Base-by-base conservation (phyloP, 257 asterid genomes). In the Fraxinus excelsior region DNA sequence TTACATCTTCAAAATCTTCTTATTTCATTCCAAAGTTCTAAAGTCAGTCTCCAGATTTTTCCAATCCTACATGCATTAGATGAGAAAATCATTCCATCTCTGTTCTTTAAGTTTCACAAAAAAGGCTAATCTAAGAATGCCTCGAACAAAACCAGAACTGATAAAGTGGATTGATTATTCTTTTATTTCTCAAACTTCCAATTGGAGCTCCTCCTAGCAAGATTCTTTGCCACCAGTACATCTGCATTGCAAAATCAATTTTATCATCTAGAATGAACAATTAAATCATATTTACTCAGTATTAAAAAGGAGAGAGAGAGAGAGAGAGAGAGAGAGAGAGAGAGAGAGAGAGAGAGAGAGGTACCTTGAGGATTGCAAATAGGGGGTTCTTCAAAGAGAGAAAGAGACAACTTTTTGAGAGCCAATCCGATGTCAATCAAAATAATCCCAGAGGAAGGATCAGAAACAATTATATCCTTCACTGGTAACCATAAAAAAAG, bases 401-500 rank as follows among this genome's bases (percentile, higher is more conserved):
- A 91, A 53, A 92, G 86, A n/a, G 97, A 87, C 90, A 94, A 85
- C 78, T 94, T 97, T 18, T 91, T 94, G 58, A 88, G 87, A 75
- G 98, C 98, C 28, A 94, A 75, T 0, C 98, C 98, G 67, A 94
- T 94, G 46, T 94, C 97, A 67, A 94, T 92, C 53, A 94, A 35
- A 69, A 94, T 94, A 6, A 94, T 64, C 1, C 98, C 98, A 35
- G 97, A 92, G 0, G 92, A 84, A 56, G 98, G 97, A 82, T 94
- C 97, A 51, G 73, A 73, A 2, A 92, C 98, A 3, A 92, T 92
- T 58, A 94, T 94, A 13, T 87, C 98, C 78, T 90, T 94, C 10
- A 94, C 97, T 7, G 98, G 97, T 25, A 94, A 74, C 98, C 97
- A 94, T 16, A 94, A 53, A 37, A 94, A 94, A 2, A 94, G 93